A percentile compares a stretch with the other conserved stretches of the same genome.
Conservation (phyloP, 2,329 filamentous ascomycete species). For the Penicillium thymicola region DNA sequence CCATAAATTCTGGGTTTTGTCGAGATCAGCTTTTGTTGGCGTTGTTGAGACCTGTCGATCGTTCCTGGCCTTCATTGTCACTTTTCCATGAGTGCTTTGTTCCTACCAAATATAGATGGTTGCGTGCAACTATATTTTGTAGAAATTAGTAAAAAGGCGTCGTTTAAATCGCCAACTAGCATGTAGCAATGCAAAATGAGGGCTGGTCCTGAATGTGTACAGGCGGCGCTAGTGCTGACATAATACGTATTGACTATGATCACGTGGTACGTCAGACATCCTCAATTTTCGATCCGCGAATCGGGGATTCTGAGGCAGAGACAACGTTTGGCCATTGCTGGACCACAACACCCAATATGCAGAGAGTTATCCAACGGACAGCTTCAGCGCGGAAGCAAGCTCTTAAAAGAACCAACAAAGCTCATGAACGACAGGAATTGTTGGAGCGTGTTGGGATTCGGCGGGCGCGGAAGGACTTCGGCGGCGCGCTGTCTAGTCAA, state of each 20-base stretch:
- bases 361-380: slow-evolving; percentile 67
- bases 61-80: not conserved
- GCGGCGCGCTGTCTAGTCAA: slow-evolving; percentile 35
- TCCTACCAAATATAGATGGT: not conserved
- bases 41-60: not conserved
- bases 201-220: not conserved
- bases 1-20: not conserved
- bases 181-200: not conserved
- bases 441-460: slow-evolving; percentile 32
- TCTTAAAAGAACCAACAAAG: slow-evolving; percentile 44
- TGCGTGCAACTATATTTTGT: not conserved
- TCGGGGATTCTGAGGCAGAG: slow-evolving; percentile 14
- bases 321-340: slow-evolving; percentile 32
- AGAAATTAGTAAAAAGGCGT: too few species aligned
- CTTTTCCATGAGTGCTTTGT: not conserved
- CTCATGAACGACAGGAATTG: slow-evolving; percentile 41
- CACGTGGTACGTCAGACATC: slow-evolving; percentile 22
- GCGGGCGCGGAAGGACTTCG: slow-evolving; percentile 30
- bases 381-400: slow-evolving; percentile 65
- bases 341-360: slow-evolving; percentile 52
- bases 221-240: not conserved
- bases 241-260: not conserved
- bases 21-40: not conserved
- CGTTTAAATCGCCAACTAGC: not conserved
- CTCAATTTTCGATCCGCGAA: slow-evolving; percentile 27